Conservation (phyloP, 345 rosid genomes). For the Trapa bicornis region DNA sequence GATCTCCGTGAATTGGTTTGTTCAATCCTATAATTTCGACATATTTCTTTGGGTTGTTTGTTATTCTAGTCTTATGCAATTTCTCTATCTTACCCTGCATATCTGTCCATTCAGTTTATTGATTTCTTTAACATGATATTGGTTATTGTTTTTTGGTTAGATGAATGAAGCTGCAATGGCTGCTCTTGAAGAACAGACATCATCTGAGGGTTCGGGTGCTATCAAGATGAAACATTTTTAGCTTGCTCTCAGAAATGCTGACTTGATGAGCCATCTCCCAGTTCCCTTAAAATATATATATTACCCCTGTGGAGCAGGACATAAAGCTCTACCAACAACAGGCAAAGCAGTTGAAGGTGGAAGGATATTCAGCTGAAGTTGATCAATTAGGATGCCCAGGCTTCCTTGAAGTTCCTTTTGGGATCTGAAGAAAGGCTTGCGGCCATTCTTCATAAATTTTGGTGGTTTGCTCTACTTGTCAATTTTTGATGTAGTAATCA, state of each 20-base stretch:
- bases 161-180: conserved; percentile 62
- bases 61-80: not conserved
- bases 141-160: conserved; percentile 13
- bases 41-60: too few relatives aligned
- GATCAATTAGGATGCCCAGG: too few relatives aligned
- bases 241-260: conserved; percentile 17
- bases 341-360: conserved; percentile 1
- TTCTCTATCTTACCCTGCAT: too few relatives aligned
- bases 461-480: too few relatives aligned
- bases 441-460: too few relatives aligned
- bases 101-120: too few relatives aligned
- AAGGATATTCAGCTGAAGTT: not conserved
- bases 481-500: too few relatives aligned
- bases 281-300: not conserved
- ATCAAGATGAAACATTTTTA: conserved; percentile 51
- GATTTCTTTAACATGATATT: not conserved
- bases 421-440: too few relatives aligned
- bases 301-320: not conserved
- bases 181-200: conserved; percentile 44
- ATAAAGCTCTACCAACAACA: not conserved
- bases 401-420: too few relatives aligned
- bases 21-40: not conserved
- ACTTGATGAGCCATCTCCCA: not conserved
- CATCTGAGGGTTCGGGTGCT: conserved; percentile 1
- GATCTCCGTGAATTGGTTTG: conserved; percentile 80